Evolutionary conservation across 805 yeast genomes (phyloP).

Genomic region (Candida taoyuanica): DNA sequence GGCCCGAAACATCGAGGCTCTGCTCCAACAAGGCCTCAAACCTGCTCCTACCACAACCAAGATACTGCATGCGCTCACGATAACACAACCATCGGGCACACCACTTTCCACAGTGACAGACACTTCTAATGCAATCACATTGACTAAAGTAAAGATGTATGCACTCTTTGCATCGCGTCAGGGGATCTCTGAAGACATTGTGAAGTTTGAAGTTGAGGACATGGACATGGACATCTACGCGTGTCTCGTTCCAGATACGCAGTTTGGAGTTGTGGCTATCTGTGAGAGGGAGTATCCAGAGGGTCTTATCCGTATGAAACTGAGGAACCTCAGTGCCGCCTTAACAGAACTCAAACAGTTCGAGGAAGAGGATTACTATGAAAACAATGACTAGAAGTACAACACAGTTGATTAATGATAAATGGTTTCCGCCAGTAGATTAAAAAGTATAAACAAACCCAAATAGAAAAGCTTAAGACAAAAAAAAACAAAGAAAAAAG

Average conservation of each 20-base stretch:
- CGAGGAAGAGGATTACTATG: slow-evolving; percentile 14
- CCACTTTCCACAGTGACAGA: slow-evolving; percentile 14
- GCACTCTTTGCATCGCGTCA: slow-evolving; percentile 14
- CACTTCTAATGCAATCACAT: background rate
- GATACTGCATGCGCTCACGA: slow-evolving; percentile 14
- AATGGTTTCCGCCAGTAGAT: background rate
- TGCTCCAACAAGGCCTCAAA: slow-evolving; percentile 14
- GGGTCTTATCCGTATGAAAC: slow-evolving; percentile 20
- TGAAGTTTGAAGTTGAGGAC: slow-evolving; percentile 9
- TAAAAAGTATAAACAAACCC: no score
- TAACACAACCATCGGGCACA: slow-evolving; percentile 16
- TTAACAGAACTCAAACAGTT: slow-evolving; percentile 21
- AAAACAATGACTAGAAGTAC: slow-evolving; percentile 1
- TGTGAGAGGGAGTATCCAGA: slow-evolving; percentile 24
- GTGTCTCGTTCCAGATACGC: slow-evolving; percentile 13
- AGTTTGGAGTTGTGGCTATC: slow-evolving; percentile 19
- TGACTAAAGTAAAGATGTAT: slow-evolving; percentile 20
- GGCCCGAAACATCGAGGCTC: slow-evolving; percentile 17
- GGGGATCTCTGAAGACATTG: slow-evolving; percentile 8
- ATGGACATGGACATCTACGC: slow-evolving; percentile 8
- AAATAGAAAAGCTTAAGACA: no score
- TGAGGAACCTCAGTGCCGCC: slow-evolving; percentile 11
- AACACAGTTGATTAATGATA: no score
- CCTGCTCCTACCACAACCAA: slow-evolving; percentile 18
- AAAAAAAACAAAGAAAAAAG: no score